Evolutionary conservation across 177 flowering plant species (phyloP), one percentile per base, ranked within the genome.

Genomic region (Vitis hybrid): DNA sequence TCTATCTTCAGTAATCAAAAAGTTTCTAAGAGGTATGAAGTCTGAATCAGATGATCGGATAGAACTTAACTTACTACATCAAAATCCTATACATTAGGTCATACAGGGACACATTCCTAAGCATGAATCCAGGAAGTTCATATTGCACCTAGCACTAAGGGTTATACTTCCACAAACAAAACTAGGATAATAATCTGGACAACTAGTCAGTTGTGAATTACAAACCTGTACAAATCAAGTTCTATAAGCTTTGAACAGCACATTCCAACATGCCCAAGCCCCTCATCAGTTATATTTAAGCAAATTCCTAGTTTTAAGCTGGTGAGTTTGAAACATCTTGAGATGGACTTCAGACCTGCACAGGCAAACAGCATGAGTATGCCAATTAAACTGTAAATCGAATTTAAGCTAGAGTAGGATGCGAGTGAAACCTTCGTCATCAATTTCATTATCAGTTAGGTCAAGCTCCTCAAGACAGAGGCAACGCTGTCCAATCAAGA

Each of bases 201-300:
- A 58, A 18, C n/a, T 24, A 2, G 18, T 24, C 4, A 24, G 52
- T 31, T 38, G 57, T 47, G 73, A 50, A 12, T 68, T 12, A 71
- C 76, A 53, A 60, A 92, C 97, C 97, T 94, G 89, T 94, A 94
- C 67, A 92, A 77, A 76, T 94, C 98, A n/a, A 94, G 87, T 85
- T 94, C 98, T 51, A 49, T 61, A 71, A 94, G 89, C 67, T 86
- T 84, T 24, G 88, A 74, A 77, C 98, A 94, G 66, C 73, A 13
- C 68, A 51, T 72, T 67, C 92, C 96, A 57, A 94, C 77, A 58
- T 83, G 79, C n/a, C 74, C 64, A 62, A 92, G 84, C 73, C 98
- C 96, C 68, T 80, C 72, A 68, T 92, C 92, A 15, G 87, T 88
- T 67, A 94, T 83, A 71, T 90, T 89, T 17, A 84, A 79, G 79